Evolutionary conservation across 306 rosid species (phyloP), one percentile per base, ranked within the genome.

Genomic region (Malus asiatica): DNA sequence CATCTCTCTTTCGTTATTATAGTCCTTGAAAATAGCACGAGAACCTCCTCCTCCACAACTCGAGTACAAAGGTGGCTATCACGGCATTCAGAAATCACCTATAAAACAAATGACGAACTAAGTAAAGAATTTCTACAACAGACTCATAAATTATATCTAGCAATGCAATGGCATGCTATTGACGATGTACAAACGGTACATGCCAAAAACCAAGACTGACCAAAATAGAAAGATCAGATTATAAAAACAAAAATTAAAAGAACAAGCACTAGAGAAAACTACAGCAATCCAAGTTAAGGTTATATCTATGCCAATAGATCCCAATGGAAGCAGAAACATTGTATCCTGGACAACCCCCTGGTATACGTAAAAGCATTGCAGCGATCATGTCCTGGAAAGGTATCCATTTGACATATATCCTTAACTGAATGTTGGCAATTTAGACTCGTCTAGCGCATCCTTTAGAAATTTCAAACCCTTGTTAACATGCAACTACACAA

Each of bases 81-180:
- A 72, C 58, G 40, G 78, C 83, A 62, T 83, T 77, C 79, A 63
- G 20, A 79, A 78, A 18, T 90, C 91, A 87, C 91, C 96, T 90
- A 66, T 62, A 81, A 35, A 42, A 29, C 2, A 20, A 38, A 40
- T 10, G 11, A 71, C 8, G 30, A 69, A 45, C 15, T 18, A 73
- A 27, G 30, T 5, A 29, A 27, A 6, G 12, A 74, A 29, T 20
- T 74, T 62, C 44, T 2, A 18, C 14, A 11, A 42, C 55, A 9
- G 42, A 44, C 11, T 45, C 68, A 25, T 20, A 59, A 46, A 16
- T 20, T 8, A 30, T 63, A 67, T 2, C 16, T 1, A 69, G 14
- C 6, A 68, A 23, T 25, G 15, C 35, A 22, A 42, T 5, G n/a
- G 40, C 40, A 2, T 63, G 18, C 68, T 16, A 29, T 8, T 22